These are phyloP conservation scores for Tetrapyrgos nigripes DNA, from an alignment of 1,284 basidiomycete species.

Conservation along the genomic window DNA sequence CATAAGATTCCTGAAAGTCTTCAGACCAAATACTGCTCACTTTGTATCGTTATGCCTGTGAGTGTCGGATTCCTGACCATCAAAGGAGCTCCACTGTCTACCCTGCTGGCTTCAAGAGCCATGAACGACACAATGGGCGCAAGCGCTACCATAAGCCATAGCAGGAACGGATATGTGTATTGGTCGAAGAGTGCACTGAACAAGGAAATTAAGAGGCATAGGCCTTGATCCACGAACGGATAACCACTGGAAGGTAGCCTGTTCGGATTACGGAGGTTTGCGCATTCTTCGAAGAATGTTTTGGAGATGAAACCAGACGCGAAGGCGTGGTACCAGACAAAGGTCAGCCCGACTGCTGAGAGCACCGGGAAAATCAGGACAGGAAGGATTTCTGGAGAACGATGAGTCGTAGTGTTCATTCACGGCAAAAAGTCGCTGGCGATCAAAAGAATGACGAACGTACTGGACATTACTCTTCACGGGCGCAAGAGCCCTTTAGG, in stretches of 20 bases:
- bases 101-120: constrained; percentile 38
- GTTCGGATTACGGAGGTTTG: constrained; percentile 23
- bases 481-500: too few species aligned
- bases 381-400: constrained; percentile 1
- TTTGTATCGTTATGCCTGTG: constrained; percentile 39
- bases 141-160: constrained; percentile 35
- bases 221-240: constrained; percentile 30
- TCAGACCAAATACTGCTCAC: too few species aligned
- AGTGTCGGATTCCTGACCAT: constrained; percentile 39
- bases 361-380: neutral
- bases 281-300: neutral
- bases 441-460: too few species aligned
- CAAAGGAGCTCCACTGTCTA: constrained; percentile 22
- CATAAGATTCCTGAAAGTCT: too few species aligned
- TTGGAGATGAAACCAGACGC: neutral
- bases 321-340: neutral
- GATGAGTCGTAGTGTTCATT: too few species aligned
- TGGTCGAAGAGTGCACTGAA: constrained; percentile 36
- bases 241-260: constrained; percentile 40
- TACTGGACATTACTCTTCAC: neutral
- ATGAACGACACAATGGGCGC: constrained; percentile 33
- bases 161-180: constrained; percentile 30
- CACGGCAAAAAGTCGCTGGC: too few species aligned
- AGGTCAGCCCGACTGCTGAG: neutral
- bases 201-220: constrained; percentile 44